Evolutionary conservation across 371 early-diverging fungal species (phyloP).

Genomic region (Vittaforma corneae): DNA sequence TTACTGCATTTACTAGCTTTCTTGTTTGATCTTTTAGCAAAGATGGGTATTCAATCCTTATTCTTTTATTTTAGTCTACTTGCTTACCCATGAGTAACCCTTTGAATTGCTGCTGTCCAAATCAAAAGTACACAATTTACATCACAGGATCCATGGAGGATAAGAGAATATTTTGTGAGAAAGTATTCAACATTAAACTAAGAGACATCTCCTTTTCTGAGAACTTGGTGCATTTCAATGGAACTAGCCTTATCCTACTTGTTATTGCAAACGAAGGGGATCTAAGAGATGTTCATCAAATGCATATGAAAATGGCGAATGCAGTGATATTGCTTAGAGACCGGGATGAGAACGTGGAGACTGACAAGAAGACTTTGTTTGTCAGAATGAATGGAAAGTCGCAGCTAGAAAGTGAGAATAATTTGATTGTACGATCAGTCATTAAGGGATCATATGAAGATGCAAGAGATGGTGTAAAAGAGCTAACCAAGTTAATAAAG

Average conservation of each 20-base stretch:
- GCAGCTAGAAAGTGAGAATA: background rate
- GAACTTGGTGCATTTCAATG: background rate
- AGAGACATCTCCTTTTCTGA: background rate
- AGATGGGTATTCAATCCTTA: too few species aligned
- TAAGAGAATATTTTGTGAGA: background rate
- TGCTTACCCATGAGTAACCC: too few species aligned
- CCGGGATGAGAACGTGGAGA: background rate
- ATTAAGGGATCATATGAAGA: background rate
- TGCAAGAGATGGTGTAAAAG: too few species aligned
- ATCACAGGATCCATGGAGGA: background rate
- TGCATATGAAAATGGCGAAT: background rate
- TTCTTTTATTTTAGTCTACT: too few species aligned
- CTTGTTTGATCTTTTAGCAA: too few species aligned
- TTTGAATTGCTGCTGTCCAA: too few species aligned
- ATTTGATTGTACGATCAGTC: background rate
- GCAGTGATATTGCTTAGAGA: background rate
- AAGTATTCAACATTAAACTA: background rate
- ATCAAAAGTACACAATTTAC: too few species aligned
- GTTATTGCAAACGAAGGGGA: background rate
- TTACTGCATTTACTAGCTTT: too few species aligned
- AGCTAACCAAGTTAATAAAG: too few species aligned
- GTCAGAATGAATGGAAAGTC: background rate
- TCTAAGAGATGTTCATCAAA: background rate
- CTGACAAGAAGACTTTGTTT: background rate
- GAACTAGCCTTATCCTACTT: background rate